Percentiles rank a stretch among this genome's conserved stretches.
phyloP scores from a whole-genome alignment of 2,329 filamentous ascomycete genomes.

The Diaporthe helianthi region DNA sequence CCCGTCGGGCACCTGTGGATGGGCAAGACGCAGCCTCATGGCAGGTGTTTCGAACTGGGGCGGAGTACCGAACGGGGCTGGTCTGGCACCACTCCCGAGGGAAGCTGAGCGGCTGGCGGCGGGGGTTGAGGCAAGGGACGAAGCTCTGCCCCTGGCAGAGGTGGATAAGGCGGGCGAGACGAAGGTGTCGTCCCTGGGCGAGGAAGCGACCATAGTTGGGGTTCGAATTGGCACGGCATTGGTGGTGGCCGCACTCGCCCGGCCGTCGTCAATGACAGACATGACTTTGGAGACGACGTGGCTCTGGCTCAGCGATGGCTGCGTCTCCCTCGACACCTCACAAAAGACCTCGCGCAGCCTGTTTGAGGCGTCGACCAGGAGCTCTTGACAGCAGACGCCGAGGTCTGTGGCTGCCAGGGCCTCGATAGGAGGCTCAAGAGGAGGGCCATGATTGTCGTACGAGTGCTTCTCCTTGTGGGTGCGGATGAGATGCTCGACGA shows the following conservation, averaged over 20 bases:
- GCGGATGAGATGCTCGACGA: constrained; percentile 53
- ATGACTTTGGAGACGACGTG: constrained; percentile 56
- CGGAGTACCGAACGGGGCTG: constrained; percentile 14
- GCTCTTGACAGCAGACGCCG: constrained; percentile 56
- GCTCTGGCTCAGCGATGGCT: constrained; percentile 51
- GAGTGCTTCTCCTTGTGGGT: constrained; percentile 57
- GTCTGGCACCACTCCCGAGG: constrained; percentile 14
- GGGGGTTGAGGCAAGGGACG: constrained; percentile 28
- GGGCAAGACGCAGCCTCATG: constrained; percentile 33
- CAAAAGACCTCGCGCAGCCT: constrained; percentile 60
- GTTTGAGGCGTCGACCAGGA: constrained; percentile 54
- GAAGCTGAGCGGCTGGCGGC: constrained; percentile 19
- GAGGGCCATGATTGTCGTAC: constrained; percentile 43
- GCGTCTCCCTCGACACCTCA: constrained; percentile 51
- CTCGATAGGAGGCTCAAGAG: constrained; percentile 40
- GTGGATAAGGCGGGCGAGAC: constrained; percentile 30
- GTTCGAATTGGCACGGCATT: not conserved
- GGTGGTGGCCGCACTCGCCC: constrained; percentile 27
- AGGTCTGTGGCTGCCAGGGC: constrained; percentile 42
- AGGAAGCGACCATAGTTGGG: constrained; percentile 13
- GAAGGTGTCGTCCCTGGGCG: constrained; percentile 28
- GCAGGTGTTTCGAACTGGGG: constrained; percentile 38
- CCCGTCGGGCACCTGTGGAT: constrained; percentile 52
- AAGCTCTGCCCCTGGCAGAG: constrained; percentile 31
- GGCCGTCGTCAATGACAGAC: constrained; percentile 38